Base-by-base conservation (phyloP, 768 basidiomycete genomes). In the Boletus pseudo-olivaceus region DNA sequence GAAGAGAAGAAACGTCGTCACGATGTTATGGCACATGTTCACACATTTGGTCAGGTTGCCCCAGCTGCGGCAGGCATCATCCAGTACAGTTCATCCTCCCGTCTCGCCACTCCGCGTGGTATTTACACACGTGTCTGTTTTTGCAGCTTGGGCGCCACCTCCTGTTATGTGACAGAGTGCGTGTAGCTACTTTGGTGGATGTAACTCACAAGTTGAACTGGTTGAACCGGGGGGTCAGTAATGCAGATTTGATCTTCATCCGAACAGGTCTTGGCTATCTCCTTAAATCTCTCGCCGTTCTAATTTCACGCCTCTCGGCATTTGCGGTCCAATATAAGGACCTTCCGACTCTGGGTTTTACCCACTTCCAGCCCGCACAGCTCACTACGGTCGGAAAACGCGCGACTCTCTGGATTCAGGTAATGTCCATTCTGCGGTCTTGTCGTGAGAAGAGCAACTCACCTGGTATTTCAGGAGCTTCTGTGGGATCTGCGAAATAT, bases 21-120 rank as follows among this genome's bases (percentile, higher is more conserved):
- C 75, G 97, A 99, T 73, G 97, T 99, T 41, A 99, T 99, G 97
- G 97, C 97, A 0, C 97, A 99, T 67, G 97, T 99, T 41, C 93
- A 98, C 74, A 97, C 95, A 4, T 99, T 98, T 68, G 95, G 95
- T 6, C 81, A 79, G 42, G 88, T 95, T 49, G 95, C 95, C 1
- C 95, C 95, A 9, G 90, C 91, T 33, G 95, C 95, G 26, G 94
- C 94, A 15, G 92, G 93, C 17, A 96, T 98, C 66, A 97, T 98
- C 61, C 95, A 98, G 90, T 91, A 61, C 55, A 82, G 76, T 38
- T 32, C 49, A 37, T 51, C 29, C 47, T 50, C 38, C 47, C 14
- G 15, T 47, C 50, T 49, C 57, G 56, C 49, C 47, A 14, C 35
- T 20, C 51, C 56, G 49, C 48, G 29, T 48, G 19, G 53, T 53